phyloP scores from a whole-genome alignment of 2,329 filamentous ascomycete genomes.

The Fusarium nisikadoi region DNA sequence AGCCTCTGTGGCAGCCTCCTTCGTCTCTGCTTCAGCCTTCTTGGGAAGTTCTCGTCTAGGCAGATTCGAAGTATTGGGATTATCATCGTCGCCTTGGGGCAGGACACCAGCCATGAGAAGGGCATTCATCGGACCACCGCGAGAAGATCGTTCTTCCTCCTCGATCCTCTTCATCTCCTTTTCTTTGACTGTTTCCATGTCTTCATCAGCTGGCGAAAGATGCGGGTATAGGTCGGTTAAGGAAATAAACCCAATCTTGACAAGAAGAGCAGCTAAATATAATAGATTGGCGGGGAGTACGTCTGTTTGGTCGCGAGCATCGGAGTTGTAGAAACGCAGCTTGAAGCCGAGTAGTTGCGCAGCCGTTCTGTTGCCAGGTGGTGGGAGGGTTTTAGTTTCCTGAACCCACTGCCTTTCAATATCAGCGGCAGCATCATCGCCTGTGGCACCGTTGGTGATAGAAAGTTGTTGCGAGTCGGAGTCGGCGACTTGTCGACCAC shows the following conservation, averaged over 20 bases:
- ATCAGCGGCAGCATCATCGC: constrained; percentile 61
- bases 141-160: constrained; percentile 77
- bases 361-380: constrained; percentile 87
- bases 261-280: constrained; percentile 88
- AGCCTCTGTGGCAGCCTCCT: constrained; percentile 54
- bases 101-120: constrained; percentile 87
- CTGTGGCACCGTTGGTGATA: constrained; percentile 51
- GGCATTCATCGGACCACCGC: constrained; percentile 82
- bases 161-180: constrained; percentile 79
- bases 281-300: constrained; percentile 91
- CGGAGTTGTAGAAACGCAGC: constrained; percentile 90
- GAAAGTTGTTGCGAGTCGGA: constrained; percentile 61
- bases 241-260: constrained; percentile 98
- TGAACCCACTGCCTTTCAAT: constrained; percentile 79
- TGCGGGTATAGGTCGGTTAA: constrained; percentile 91
- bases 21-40: constrained; percentile 65
- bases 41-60: constrained; percentile 62
- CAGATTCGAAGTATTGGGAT: constrained; percentile 55
- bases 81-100: constrained; percentile 75
- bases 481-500: constrained; percentile 73
- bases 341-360: constrained; percentile 98
- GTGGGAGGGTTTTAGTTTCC: constrained; percentile 82
- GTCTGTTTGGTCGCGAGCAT: constrained; percentile 78
- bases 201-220: constrained; percentile 84
- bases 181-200: constrained; percentile 79